Evolutionary conservation across 495 filamentous ascomycete species (phyloP).

Genomic region (Penicillium nucicola): DNA sequence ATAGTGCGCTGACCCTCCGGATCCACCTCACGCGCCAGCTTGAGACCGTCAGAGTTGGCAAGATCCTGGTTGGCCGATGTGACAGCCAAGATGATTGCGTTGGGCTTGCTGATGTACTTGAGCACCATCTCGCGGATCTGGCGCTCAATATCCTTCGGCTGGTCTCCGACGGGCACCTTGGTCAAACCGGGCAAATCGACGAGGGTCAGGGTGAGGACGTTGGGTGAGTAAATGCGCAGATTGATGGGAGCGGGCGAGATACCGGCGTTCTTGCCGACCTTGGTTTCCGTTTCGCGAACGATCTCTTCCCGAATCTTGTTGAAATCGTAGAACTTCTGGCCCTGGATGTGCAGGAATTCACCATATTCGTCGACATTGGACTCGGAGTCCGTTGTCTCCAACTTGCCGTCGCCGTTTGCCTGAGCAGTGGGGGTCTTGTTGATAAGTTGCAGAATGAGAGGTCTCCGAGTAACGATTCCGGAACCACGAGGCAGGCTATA

Average conservation of each 20-base stretch:
- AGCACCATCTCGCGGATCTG: constrained; percentile 99
- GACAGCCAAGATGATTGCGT: constrained; percentile 96
- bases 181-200: constrained; percentile 98
- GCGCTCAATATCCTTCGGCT: constrained; percentile 95
- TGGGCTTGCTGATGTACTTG: constrained; percentile 97
- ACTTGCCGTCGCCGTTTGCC: constrained; percentile 70
- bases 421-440: constrained; percentile 67
- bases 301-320: constrained; percentile 99
- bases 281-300: constrained; percentile 90
- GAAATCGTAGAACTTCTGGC: constrained; percentile 98
- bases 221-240: constrained; percentile 94
- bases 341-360: constrained; percentile 97
- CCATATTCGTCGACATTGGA: constrained; percentile 96
- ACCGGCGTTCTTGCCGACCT: constrained; percentile 93
- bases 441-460: constrained; percentile 96
- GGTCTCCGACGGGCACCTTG: constrained; percentile 96
- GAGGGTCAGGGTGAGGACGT: constrained; percentile 94
- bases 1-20: constrained; percentile 98
- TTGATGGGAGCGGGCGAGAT: constrained; percentile 97
- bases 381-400: constrained; percentile 72
- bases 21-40: constrained; percentile 95
- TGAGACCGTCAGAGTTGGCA: constrained; percentile 97
- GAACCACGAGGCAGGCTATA: constrained; percentile 91
- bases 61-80: constrained; percentile 96
- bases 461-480: constrained; percentile 94